Evolutionary conservation across 2,329 filamentous ascomycete species (phyloP).

Genomic region (Hymenotorrendiella dingleyae): DNA sequence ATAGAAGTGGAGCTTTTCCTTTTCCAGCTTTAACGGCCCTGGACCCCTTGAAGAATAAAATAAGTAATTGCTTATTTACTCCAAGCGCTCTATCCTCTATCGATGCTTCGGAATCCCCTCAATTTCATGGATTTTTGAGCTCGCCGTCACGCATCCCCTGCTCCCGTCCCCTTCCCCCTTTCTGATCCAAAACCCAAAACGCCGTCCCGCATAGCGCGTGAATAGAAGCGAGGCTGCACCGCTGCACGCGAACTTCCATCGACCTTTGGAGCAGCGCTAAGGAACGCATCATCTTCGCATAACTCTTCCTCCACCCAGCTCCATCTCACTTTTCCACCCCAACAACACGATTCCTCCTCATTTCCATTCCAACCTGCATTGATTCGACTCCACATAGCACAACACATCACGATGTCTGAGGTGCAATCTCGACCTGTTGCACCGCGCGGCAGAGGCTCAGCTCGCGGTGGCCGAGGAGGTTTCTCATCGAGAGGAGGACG

Average conservation of each 20-base stretch:
- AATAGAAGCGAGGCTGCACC: no score
- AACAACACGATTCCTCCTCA: constrained; percentile 4
- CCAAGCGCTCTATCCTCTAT: no score
- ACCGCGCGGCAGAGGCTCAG: constrained; percentile 83
- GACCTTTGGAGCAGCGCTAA: constrained; percentile 5
- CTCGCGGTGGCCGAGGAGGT: constrained; percentile 77
- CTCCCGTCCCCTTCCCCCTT: no score
- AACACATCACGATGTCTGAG: constrained; percentile 70
- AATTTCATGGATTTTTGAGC: no score
- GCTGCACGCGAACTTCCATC: no score
- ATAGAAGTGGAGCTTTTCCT: not conserved
- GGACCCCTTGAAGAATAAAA: no score
- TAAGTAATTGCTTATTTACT: no score
- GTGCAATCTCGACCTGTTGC: constrained; percentile 77
- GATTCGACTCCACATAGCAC: constrained; percentile 18
- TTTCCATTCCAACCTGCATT: constrained; percentile 17
- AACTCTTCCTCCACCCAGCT: constrained; percentile 7
- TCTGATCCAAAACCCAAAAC: no score
- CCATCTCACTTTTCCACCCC: constrained; percentile 11
- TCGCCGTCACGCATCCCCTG: no score
- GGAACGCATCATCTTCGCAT: constrained; percentile 17
- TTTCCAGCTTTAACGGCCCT: no score
- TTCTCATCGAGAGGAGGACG: constrained; percentile 65
- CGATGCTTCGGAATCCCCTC: no score
- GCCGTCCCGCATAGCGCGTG: no score